Conservation (phyloP, 2,329 filamentous ascomycete species). For the Botrytis medusae region DNA sequence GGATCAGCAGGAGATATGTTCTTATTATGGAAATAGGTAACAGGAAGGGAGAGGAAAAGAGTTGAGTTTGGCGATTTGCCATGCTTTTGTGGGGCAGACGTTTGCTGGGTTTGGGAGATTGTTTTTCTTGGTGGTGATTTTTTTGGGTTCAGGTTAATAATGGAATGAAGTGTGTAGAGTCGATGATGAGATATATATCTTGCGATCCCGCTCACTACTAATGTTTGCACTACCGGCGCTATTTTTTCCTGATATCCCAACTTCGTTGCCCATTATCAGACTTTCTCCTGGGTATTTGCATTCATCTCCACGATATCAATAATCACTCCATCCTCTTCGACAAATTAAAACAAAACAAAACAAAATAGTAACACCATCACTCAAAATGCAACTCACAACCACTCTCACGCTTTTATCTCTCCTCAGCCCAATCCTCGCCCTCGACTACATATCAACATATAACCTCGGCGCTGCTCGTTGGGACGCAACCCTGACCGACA, state of each 20-base stretch:
- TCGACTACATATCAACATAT: slow-evolving; percentile 14
- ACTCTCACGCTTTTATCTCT: background rate
- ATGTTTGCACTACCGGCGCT: background rate
- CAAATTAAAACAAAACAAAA: background rate
- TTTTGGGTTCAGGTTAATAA: background rate
- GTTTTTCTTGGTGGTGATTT: background rate
- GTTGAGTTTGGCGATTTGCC: background rate
- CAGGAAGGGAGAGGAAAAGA: background rate
- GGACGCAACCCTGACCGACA: slow-evolving; percentile 8
- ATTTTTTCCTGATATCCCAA: background rate
- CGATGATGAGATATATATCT: slow-evolving; percentile 9
- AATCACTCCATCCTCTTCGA: background rate
- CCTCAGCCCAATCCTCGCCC: background rate
- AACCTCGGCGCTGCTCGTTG: background rate
- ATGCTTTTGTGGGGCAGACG: background rate
- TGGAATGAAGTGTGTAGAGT: background rate
- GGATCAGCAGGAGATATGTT: background rate
- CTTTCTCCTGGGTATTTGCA: background rate
- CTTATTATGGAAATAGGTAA: background rate
- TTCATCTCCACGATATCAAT: background rate
- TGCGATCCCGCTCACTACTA: background rate
- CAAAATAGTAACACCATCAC: background rate
- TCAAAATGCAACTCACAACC: background rate
- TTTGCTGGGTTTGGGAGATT: background rate
- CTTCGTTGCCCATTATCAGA: background rate